Evolutionary conservation across 1,284 basidiomycete genomes (phyloP).

Genomic region (Takashimella tepidaria): DNA sequence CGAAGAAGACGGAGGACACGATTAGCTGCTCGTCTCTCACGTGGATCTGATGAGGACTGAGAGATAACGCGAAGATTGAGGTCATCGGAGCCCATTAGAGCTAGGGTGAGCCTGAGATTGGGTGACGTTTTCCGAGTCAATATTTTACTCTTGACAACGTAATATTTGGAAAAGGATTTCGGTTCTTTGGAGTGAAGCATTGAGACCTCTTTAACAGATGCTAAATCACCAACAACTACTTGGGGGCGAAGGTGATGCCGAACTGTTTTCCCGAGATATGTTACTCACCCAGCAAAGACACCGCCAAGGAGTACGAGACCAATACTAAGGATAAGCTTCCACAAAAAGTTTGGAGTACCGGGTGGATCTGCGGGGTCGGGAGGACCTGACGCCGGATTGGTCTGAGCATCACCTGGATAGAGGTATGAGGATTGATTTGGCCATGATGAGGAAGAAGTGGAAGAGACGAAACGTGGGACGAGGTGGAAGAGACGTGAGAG

Average conservation of each 20-base stretch:
- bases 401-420: background rate
- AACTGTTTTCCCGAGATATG: too few relatives aligned
- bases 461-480: slow-evolving; percentile 17
- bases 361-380: slow-evolving; percentile 38
- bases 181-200: too few relatives aligned
- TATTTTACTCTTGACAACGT: too few relatives aligned
- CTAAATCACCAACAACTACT: too few relatives aligned
- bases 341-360: slow-evolving; percentile 53
- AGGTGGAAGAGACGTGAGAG: slow-evolving; percentile 35
- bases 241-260: too few relatives aligned
- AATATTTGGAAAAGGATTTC: too few relatives aligned
- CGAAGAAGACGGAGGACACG: slow-evolving; percentile 72
- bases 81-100: slow-evolving; percentile 91
- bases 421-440: background rate
- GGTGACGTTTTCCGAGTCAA: background rate
- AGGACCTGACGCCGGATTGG: slow-evolving; percentile 7
- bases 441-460: background rate
- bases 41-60: slow-evolving; percentile 66
- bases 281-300: slow-evolving; percentile 78
- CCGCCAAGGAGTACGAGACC: slow-evolving; percentile 70
- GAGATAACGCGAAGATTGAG: slow-evolving; percentile 82
- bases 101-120: slow-evolving; percentile 64
- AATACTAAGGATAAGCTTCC: slow-evolving; percentile 61
- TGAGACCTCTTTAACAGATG: too few relatives aligned
- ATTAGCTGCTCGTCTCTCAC: slow-evolving; percentile 63